Evolutionary conservation across 1,284 basidiomycete species (phyloP).

Genomic region (Neotropicomus parvogracilis): DNA sequence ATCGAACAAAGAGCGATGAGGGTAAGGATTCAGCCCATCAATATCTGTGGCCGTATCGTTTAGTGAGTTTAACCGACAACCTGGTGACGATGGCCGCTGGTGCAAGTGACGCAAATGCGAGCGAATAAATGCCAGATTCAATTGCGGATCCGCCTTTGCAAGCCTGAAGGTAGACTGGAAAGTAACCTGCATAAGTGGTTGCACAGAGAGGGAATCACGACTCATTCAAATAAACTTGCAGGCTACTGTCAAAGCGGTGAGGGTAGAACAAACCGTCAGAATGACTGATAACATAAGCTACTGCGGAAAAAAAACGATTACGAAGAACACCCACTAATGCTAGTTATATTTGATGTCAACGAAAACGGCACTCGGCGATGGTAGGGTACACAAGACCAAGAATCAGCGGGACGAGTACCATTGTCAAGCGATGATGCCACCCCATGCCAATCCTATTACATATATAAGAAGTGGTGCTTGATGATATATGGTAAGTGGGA

Average conservation of each 20-base stretch:
- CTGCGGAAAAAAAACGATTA: too few species aligned
- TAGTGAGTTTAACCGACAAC: slow-evolving; percentile 1
- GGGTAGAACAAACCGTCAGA: slow-evolving; percentile 9
- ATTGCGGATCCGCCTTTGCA: slow-evolving; percentile 11
- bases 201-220: too few species aligned
- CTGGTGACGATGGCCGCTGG: background rate
- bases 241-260: background rate
- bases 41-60: slow-evolving; percentile 11
- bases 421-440: slow-evolving; percentile 11
- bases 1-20: slow-evolving; percentile 5
- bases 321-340: slow-evolving; percentile 10
- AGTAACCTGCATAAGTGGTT: slow-evolving; percentile 6
- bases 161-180: slow-evolving; percentile 11
- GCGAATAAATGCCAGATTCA: slow-evolving; percentile 8
- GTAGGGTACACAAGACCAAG: slow-evolving; percentile 15
- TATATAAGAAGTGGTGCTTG: slow-evolving; percentile 12
- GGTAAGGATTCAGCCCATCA: slow-evolving; percentile 7
- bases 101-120: slow-evolving; percentile 2
- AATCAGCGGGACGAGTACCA: slow-evolving; percentile 12
- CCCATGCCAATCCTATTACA: slow-evolving; percentile 15
- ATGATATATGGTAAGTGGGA: background rate
- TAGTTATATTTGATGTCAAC: slow-evolving; percentile 11
- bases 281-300: background rate
- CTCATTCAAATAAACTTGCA: slow-evolving; percentile 13
- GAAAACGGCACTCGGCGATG: slow-evolving; percentile 9